A percentile compares a stretch with the other conserved stretches of the same genome.
These are phyloP conservation scores for Tetraselmis chui DNA, from an alignment of 139 green algal species.

Conservation along the genomic window DNA sequence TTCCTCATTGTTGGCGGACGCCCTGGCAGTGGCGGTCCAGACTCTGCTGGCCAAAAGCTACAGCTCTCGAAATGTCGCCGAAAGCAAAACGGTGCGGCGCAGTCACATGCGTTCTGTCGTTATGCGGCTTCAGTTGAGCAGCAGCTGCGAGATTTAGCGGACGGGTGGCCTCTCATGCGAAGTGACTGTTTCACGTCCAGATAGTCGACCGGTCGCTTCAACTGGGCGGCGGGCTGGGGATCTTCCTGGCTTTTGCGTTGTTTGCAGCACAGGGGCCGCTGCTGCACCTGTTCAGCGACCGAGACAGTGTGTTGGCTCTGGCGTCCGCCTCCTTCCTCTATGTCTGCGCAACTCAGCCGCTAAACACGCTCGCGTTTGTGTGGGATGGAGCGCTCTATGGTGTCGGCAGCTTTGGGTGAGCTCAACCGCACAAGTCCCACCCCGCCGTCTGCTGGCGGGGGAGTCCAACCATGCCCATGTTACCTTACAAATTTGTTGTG, in stretches of 20 bases:
- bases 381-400: conserved; percentile 39
- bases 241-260: conserved; percentile 26
- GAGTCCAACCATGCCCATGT: too few species aligned
- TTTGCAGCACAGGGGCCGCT: conserved; percentile 19
- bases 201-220: conserved; percentile 26
- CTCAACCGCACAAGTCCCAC: neutral
- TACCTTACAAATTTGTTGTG: too few species aligned
- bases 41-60: conserved; percentile 52
- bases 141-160: too few species aligned
- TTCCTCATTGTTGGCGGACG: conserved; percentile 59
- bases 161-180: too few species aligned
- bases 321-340: neutral
- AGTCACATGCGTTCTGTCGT: too few species aligned
- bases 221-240: conserved; percentile 35
- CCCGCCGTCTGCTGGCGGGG: too few species aligned
- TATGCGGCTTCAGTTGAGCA: too few species aligned
- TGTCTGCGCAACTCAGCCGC: conserved; percentile 28
- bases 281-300: conserved; percentile 35
- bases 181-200: too few species aligned
- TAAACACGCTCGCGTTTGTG: conserved; percentile 53
- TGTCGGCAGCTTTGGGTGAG: neutral
- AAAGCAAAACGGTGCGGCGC: too few species aligned
- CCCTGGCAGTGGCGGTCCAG: conserved; percentile 72
- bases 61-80: conserved; percentile 13
- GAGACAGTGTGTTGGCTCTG: neutral